Base-by-base conservation (phyloP, 768 basidiomycete genomes). In the Cantharellus cinnabarinus region DNA sequence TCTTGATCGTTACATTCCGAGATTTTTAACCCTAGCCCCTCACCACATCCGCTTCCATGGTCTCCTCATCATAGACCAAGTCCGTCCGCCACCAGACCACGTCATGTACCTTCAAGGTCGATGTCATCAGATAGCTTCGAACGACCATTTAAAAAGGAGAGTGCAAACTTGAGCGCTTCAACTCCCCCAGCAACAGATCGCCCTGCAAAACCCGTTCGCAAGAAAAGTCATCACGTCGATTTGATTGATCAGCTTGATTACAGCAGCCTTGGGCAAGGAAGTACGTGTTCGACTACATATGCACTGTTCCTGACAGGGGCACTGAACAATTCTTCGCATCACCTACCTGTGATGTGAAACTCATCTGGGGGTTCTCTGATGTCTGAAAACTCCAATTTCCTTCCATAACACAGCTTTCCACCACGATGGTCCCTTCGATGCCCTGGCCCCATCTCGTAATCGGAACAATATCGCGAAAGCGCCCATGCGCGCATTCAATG, bases 381-480 rank as follows among this genome's bases (percentile, higher is more conserved):
- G 52, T 54, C 52, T 54, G 52, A 10, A 7, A 10, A 54, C 7
- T 29, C 20, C 10, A 10, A 48, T 48, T 10, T 48, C 44, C 44
- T 60, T 58, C 54, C 58, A 53, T 50, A 54, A 56, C 64, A 65
- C 63, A 90, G 88, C 86, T 80, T 86, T 90, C 71, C 88, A 91
- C 66, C 88, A 91, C 66, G 89, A 90, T 66, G 88, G 88, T 39
- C 89, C 88, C 7, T 91, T 90, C 68, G 88, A 91, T 67, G 89
- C 88, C 38, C 89, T 87, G 67, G 88, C 88, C 2, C 88, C 88
- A 0, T 89, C 88, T 53, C 83, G 89, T 66, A 91, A 91, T 72
- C 79, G 79, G 52, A 79, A 85, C 64, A 80, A 77, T 64, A 79
- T 76, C 66, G 82, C 80, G 41, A 62, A 60, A 67, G 88, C 89